phyloP scores from a whole-genome alignment of 2,329 filamentous ascomycete species.

The Cadophora luteo-olivacea region DNA sequence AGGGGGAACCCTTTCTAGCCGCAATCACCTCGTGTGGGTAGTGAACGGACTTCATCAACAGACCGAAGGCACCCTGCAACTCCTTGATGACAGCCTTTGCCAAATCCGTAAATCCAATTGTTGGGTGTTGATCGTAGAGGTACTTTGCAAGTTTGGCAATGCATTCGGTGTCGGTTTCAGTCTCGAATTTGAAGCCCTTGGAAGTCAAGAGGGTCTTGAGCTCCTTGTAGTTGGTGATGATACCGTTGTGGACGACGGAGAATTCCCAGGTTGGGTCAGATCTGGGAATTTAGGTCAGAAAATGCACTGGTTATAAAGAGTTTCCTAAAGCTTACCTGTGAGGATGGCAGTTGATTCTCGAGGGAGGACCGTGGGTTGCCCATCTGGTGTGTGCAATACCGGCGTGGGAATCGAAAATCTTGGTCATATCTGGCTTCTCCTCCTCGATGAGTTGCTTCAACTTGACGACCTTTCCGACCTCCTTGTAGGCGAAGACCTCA shows the following conservation, averaged over 20 bases:
- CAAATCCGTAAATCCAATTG: conserved; percentile 94
- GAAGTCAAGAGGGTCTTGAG: conserved; percentile 88
- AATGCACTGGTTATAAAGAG: neutral
- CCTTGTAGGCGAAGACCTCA: conserved; percentile 96
- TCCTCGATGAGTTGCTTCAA: conserved; percentile 91
- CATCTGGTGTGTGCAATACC: conserved; percentile 99
- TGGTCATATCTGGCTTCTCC: conserved; percentile 82
- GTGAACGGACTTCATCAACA: conserved; percentile 97
- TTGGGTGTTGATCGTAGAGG: conserved; percentile 92
- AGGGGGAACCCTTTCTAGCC: conserved; percentile 95
- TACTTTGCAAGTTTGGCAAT: conserved; percentile 99
- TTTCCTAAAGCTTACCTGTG: conserved; percentile 73
- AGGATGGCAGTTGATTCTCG: conserved; percentile 95
- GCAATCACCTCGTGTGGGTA: conserved; percentile 98
- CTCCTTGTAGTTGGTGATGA: conserved; percentile 99
- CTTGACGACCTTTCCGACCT: conserved; percentile 98
- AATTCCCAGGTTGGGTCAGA: conserved; percentile 97
- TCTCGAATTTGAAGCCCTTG: conserved; percentile 99
- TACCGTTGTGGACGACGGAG: conserved; percentile 97
- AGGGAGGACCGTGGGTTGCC: conserved; percentile 96
- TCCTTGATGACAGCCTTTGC: conserved; percentile 98
- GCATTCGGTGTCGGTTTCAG: conserved; percentile 98
- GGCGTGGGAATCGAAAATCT: conserved; percentile 96
- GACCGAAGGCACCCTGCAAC: conserved; percentile 95
- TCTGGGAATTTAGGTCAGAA: conserved; percentile 53